Percentiles rank a stretch among this genome's conserved stretches.
These are phyloP conservation scores for Aegilops bicornis DNA, from an alignment of 176 grass and related monocot genomes.

Conservation along the genomic window DNA sequence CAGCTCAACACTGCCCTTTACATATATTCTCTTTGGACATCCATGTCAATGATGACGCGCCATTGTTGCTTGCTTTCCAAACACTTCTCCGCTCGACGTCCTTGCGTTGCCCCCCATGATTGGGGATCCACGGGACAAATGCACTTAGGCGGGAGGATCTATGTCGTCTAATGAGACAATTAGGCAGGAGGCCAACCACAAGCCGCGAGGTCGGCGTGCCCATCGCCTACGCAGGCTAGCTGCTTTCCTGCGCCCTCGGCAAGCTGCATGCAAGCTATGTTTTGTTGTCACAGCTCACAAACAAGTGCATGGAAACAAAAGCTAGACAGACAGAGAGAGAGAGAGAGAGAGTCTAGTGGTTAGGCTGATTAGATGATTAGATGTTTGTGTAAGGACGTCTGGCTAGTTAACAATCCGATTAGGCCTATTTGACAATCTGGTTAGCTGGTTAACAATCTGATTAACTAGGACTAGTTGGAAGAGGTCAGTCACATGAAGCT, in stretches of 20 bases:
- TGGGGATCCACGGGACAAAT: constrained; percentile 38
- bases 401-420: constrained; percentile 1
- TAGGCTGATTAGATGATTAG: background rate
- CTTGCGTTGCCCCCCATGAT: constrained; percentile 25
- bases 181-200: constrained; percentile 28
- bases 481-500: background rate
- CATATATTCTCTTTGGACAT: background rate
- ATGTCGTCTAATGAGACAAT: constrained; percentile 80
- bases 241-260: constrained; percentile 12
- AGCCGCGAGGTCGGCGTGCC: constrained; percentile 10
- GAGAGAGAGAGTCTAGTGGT: background rate
- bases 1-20: background rate
- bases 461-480: constrained; percentile 9
- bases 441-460: background rate
- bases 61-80: constrained; percentile 23
- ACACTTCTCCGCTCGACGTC: background rate
- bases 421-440: background rate
- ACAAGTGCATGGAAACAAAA: constrained; percentile 20
- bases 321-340: background rate
- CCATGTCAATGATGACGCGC: constrained; percentile 20
- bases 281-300: constrained; percentile 11
- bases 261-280: constrained; percentile 5
- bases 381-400: background rate
- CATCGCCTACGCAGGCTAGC: background rate
- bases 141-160: constrained; percentile 43